A percentile compares a stretch with the other conserved stretches of the same genome.
Conservation (phyloP, 1,284 basidiomycete species). For the Austroboletus novae-zelandiae region DNA sequence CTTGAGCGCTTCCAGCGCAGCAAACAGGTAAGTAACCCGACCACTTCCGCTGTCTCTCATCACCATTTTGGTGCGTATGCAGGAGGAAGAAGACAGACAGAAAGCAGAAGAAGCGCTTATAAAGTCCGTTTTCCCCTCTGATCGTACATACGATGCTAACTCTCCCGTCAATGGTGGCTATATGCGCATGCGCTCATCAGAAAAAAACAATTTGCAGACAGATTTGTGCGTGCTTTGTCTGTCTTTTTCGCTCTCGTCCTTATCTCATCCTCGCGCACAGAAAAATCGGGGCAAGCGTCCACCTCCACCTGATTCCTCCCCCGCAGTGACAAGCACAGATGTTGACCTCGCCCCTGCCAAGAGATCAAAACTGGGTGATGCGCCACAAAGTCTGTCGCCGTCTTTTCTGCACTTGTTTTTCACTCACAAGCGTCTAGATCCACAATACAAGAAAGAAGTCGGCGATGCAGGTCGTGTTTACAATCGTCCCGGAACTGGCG, state of each 20-base stretch:
- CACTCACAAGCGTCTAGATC: conserved; percentile 11
- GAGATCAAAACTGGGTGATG: conserved; percentile 36
- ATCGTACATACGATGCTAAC: background rate
- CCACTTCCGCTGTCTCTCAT: background rate
- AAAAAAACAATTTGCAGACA: conserved; percentile 56
- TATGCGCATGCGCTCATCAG: conserved; percentile 33
- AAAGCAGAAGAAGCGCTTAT: conserved; percentile 49
- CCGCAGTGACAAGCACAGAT: conserved; percentile 32
- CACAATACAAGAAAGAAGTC: conserved; percentile 37
- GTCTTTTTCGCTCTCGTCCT: background rate
- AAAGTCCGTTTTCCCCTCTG: conserved; percentile 35
- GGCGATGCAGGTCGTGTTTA: conserved; percentile 33
- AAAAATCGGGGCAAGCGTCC: conserved; percentile 61
- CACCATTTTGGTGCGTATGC: background rate
- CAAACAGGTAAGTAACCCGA: conserved; percentile 41
- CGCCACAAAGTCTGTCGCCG: conserved; percentile 31
- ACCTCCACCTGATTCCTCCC: conserved; percentile 39
- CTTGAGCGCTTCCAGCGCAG: conserved; percentile 54
- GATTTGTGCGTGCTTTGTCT: conserved; percentile 51
- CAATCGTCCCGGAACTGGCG: conserved; percentile 35
- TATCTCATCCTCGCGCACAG: conserved; percentile 30
- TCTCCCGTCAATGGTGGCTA: background rate
- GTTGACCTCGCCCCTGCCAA: conserved; percentile 34
- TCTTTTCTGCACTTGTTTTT: background rate
- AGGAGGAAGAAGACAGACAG: conserved; percentile 61